Percentiles rank a stretch among this genome's conserved stretches.
phyloP scores from a whole-genome alignment of 208 protist genomes.

The Crithidia sp. region DNA sequence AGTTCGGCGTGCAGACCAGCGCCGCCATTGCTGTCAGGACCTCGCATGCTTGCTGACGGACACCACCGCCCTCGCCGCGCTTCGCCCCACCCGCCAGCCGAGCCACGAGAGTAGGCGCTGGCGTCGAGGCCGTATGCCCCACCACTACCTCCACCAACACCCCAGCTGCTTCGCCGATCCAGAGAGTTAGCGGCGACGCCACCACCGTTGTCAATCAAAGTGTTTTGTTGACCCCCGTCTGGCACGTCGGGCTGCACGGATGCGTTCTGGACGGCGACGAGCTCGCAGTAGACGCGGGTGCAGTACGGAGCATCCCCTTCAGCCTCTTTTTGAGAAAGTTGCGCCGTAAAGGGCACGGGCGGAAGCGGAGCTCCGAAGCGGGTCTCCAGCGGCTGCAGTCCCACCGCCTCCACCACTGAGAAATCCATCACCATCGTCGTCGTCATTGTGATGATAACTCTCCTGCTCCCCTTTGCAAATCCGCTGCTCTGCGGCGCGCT shows the following conservation, averaged over 20 bases:
- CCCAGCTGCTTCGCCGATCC: neutral
- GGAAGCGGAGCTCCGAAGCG: slow-evolving; percentile 10
- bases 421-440: slow-evolving; percentile 28
- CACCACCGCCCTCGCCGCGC: neutral
- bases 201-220: neutral
- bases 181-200: neutral
- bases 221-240: neutral
- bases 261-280: slow-evolving; percentile 13
- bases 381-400: slow-evolving; percentile 22
- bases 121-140: neutral
- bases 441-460: neutral
- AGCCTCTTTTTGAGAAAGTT: neutral
- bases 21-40: neutral
- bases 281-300: slow-evolving; percentile 30
- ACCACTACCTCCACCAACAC: neutral
- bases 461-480: too few relatives aligned
- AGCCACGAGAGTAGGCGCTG: neutral
- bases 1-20: neutral
- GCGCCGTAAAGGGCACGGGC: slow-evolving; percentile 10
- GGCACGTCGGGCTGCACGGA: neutral
- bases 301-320: neutral
- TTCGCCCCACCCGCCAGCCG: neutral
- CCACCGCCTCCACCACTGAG: slow-evolving; percentile 30
- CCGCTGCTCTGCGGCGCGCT: too few relatives aligned
- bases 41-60: neutral